phyloP scores from a whole-genome alignment of 768 basidiomycete species.

The Agaricus subrufescens region DNA sequence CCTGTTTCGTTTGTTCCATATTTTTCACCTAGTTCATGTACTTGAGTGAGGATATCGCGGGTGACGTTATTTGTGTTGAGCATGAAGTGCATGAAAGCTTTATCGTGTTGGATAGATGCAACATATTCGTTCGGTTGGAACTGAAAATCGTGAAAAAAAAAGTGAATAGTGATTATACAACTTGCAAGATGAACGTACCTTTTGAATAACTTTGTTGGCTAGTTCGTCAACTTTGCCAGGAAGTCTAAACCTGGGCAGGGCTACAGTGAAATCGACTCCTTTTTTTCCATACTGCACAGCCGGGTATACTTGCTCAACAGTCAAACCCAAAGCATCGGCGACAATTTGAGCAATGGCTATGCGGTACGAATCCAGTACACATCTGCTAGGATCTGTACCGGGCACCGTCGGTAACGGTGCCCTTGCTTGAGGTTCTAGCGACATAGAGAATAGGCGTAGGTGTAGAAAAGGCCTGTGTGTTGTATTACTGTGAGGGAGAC shows the following conservation, averaged over 20 bases:
- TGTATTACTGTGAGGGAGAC: background rate
- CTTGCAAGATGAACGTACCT: conserved; percentile 42
- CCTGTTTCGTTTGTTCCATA: conserved; percentile 83
- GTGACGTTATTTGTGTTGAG: conserved; percentile 62
- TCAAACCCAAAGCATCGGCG: conserved; percentile 61
- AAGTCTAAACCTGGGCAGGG: conserved; percentile 86
- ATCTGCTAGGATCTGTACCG: conserved; percentile 41
- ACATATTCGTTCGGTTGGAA: conserved; percentile 85
- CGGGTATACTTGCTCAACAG: conserved; percentile 72
- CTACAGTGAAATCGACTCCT: conserved; percentile 89
- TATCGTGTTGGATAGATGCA: conserved; percentile 52
- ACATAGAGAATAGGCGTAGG: background rate
- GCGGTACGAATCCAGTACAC: conserved; percentile 72
- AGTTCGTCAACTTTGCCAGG: conserved; percentile 79
- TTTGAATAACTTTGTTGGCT: conserved; percentile 66
- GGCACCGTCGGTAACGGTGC: conserved; percentile 27
- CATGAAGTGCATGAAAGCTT: conserved; percentile 9
- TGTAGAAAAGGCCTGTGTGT: background rate
- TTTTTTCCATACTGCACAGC: conserved; percentile 92
- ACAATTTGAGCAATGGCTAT: conserved; percentile 74
- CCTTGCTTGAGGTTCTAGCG: background rate
- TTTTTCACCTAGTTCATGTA: conserved; percentile 52
- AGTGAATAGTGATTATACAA: background rate
- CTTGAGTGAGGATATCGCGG: conserved; percentile 63
- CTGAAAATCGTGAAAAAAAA: conserved; percentile 30